phyloP scores from a whole-genome alignment of 225 moss, liverwort and hornwort species.

The Physcomitrellopsis africana region DNA sequence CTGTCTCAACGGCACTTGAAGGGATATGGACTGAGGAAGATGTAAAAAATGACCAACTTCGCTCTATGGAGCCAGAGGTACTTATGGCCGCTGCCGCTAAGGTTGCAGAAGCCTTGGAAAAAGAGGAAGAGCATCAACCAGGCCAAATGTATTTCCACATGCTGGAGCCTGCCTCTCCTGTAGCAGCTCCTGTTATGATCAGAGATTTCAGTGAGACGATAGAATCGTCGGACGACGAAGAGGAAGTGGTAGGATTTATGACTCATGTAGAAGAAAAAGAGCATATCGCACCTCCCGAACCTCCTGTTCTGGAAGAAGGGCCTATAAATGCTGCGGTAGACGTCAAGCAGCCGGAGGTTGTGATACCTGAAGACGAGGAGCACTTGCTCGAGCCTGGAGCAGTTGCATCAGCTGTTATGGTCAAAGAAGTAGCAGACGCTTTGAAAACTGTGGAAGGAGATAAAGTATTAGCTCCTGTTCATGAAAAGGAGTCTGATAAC shows the following conservation, averaged over 20 bases:
- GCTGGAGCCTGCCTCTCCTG: conserved; percentile 58
- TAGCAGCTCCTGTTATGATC: conserved; percentile 59
- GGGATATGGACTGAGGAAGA: conserved; percentile 45
- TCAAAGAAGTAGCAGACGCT: conserved; percentile 55
- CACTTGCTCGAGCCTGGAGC: conserved; percentile 51
- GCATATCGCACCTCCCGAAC: neutral
- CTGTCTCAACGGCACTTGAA: conserved; percentile 38
- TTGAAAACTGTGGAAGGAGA: conserved; percentile 49
- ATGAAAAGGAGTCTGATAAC: conserved; percentile 29
- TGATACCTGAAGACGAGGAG: conserved; percentile 33
- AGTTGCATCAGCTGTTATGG: conserved; percentile 54
- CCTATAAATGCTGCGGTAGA: neutral
- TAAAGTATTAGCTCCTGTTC: conserved; percentile 19
- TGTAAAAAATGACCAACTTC: conserved; percentile 26
- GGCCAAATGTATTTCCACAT: conserved; percentile 59
- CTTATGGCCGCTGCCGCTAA: conserved; percentile 53
- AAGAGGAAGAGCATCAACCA: conserved; percentile 36
- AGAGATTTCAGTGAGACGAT: conserved; percentile 47
- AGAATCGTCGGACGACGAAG: conserved; percentile 39
- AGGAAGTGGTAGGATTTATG: conserved; percentile 45
- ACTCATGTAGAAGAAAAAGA: conserved; percentile 35
- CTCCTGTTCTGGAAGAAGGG: conserved; percentile 27
- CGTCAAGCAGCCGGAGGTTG: neutral
- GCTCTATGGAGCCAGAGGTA: conserved; percentile 45
- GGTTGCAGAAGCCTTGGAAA: conserved; percentile 51